These are phyloP conservation scores for Fusarium gaditjirri DNA, from an alignment of 2,329 filamentous ascomycete species.

Conservation along the genomic window DNA sequence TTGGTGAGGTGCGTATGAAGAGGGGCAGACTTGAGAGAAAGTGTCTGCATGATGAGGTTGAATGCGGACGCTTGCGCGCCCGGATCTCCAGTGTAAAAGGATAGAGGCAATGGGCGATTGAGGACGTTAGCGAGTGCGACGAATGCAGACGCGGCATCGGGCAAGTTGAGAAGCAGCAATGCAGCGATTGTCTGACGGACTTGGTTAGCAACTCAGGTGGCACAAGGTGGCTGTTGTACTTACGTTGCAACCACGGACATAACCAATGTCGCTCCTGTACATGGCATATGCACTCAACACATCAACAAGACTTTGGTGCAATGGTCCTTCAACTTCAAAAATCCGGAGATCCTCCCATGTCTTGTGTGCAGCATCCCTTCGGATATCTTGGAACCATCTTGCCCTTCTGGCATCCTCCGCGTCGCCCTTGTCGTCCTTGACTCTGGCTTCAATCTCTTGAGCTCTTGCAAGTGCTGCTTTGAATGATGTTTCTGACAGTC, in stretches of 20 bases:
- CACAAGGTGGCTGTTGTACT: constrained; percentile 50
- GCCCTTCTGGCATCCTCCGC: constrained; percentile 66
- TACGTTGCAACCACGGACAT: constrained; percentile 78
- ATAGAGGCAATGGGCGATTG: constrained; percentile 78
- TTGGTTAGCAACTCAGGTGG: constrained; percentile 31
- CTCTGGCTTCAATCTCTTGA: constrained; percentile 67
- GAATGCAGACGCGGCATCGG: constrained; percentile 72
- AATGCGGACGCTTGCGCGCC: constrained; percentile 77
- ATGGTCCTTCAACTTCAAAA: constrained; percentile 73
- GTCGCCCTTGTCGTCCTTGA: constrained; percentile 61
- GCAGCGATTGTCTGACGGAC: constrained; percentile 72
- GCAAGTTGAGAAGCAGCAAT: constrained; percentile 77
- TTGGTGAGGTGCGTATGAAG: constrained; percentile 73
- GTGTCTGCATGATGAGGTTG: constrained; percentile 73
- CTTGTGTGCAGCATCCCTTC: constrained; percentile 68
- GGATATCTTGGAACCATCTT: constrained; percentile 72
- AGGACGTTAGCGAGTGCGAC: constrained; percentile 79
- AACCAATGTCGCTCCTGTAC: constrained; percentile 85
- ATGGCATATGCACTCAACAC: constrained; percentile 82
- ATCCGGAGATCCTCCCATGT: constrained; percentile 80
- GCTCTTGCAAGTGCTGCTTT: constrained; percentile 76
- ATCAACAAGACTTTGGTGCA: constrained; percentile 75
- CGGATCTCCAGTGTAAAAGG: constrained; percentile 77
- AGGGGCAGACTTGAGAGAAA: constrained; percentile 70
- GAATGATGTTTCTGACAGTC: constrained; percentile 74